phyloP scores from a whole-genome alignment of 495 filamentous ascomycete genomes.

The Penicillium riverlandense region DNA sequence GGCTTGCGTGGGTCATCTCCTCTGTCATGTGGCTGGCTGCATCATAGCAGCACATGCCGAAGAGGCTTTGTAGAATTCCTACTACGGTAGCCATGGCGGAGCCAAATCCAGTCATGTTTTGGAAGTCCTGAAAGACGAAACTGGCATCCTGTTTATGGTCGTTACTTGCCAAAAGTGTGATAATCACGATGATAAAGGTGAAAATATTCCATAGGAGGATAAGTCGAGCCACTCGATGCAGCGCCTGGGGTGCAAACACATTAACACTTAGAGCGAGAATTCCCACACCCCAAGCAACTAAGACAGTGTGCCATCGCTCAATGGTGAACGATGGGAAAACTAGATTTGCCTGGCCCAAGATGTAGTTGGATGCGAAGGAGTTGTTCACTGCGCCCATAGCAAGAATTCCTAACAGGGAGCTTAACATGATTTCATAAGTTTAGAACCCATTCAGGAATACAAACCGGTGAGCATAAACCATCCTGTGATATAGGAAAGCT shows the following conservation, averaged over 20 bases:
- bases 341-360: conserved; percentile 44
- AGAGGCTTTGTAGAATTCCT: conserved; percentile 43
- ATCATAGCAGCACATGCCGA: conserved; percentile 46
- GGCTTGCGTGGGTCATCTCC: conserved; percentile 15
- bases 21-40: conserved; percentile 31
- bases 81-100: conserved; percentile 39
- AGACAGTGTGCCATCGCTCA: conserved; percentile 46
- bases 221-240: conserved; percentile 38
- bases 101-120: conserved; percentile 45
- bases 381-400: conserved; percentile 49
- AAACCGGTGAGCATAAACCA: conserved; percentile 33
- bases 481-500: conserved; percentile 29
- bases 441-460: background rate
- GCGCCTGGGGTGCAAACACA: conserved; percentile 34
- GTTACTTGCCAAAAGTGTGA: conserved; percentile 41
- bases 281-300: conserved; percentile 38
- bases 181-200: conserved; percentile 40
- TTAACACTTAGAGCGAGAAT: conserved; percentile 31
- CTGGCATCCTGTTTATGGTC: conserved; percentile 40
- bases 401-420: background rate
- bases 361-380: conserved; percentile 43
- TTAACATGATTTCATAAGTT: no score
- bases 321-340: conserved; percentile 38
- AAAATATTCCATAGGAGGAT: conserved; percentile 46
- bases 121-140: conserved; percentile 48